These are phyloP conservation scores for Septoria linicola DNA, from an alignment of 2,329 filamentous ascomycete genomes.

Conservation along the genomic window DNA sequence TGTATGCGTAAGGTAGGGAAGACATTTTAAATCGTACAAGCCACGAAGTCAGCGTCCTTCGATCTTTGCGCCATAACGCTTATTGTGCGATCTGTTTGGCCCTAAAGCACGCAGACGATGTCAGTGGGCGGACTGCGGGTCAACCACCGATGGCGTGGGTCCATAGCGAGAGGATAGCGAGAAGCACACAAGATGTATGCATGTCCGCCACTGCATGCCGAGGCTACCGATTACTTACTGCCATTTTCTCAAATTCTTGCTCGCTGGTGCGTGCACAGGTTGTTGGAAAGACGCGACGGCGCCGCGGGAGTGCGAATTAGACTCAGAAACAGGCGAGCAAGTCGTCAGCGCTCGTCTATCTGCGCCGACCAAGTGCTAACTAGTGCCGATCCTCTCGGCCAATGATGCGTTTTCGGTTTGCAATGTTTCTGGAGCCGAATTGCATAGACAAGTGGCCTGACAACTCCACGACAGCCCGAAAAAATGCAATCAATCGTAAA, in stretches of 20 bases:
- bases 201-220: not conserved
- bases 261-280: no score
- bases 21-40: conserved; percentile 19
- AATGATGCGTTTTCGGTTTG: conserved; percentile 11
- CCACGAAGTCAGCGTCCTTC: conserved; percentile 15
- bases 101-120: conserved; percentile 18
- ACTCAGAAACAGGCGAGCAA: conserved; percentile 26
- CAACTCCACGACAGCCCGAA: no score
- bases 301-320: conserved; percentile 18
- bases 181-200: not conserved
- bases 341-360: conserved; percentile 29
- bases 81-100: conserved; percentile 20
- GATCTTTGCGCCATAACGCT: conserved; percentile 19
- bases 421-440: conserved; percentile 12
- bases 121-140: conserved; percentile 23
- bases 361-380: conserved; percentile 21
- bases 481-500: not conserved
- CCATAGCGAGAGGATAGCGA: conserved; percentile 9
- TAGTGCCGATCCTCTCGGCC: conserved; percentile 25
- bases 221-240: not conserved
- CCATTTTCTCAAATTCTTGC: no score
- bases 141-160: conserved; percentile 14
- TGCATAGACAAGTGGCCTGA: no score
- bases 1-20: no score
- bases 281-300: no score